These are phyloP conservation scores for Medicago ruthenica DNA, from an alignment of 306 rosid species.

Conservation along the genomic window DNA sequence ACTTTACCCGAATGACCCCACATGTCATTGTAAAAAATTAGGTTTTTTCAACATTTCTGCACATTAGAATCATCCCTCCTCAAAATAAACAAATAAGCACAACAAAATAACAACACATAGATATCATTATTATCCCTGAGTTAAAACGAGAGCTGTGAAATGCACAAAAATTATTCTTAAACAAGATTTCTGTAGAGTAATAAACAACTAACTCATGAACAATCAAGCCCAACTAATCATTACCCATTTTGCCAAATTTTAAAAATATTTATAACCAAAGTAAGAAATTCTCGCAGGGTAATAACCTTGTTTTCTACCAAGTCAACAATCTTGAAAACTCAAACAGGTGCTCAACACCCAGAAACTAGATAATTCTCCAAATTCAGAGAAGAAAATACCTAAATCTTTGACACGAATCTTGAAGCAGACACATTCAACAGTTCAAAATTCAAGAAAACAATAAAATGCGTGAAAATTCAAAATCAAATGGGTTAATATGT, in stretches of 20 bases:
- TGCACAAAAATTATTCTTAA: neutral
- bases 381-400: slow-evolving; percentile 42
- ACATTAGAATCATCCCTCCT: slow-evolving; percentile 9
- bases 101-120: slow-evolving; percentile 1
- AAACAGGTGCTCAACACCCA: slow-evolving; percentile 11
- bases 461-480: neutral
- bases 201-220: slow-evolving; percentile 21
- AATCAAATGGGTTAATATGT: too few relatives aligned
- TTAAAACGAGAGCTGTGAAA: neutral
- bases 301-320: too few relatives aligned
- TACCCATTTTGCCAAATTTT: neutral
- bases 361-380: slow-evolving; percentile 25
- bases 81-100: slow-evolving; percentile 18
- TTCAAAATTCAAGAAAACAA: slow-evolving; percentile 38
- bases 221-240: neutral
- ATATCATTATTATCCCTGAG: slow-evolving; percentile 9
- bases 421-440: slow-evolving; percentile 14
- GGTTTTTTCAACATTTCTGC: neutral
- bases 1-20: neutral
- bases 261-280: slow-evolving; percentile 12
- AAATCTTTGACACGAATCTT: slow-evolving; percentile 35
- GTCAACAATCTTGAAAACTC: slow-evolving; percentile 40
- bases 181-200: slow-evolving; percentile 23
- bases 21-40: slow-evolving; percentile 1
- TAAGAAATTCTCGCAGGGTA: slow-evolving; percentile 2